Conservation (phyloP, 345 rosid genomes). For the Sisymbrium irio region DNA sequence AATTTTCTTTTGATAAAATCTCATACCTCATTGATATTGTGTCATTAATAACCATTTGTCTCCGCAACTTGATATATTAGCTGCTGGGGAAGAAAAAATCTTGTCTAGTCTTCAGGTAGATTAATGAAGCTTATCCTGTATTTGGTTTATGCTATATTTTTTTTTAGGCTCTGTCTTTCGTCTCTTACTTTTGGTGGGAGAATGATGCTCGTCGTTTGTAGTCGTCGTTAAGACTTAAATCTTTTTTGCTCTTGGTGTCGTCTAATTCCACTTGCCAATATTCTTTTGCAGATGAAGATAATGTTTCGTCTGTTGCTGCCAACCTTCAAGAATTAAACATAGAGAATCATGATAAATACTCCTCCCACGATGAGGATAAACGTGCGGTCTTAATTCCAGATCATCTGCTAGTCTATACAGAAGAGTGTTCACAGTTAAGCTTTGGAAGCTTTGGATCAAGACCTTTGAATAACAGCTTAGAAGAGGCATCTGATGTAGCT, state of each 20-base stretch:
- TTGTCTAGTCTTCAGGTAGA: no score
- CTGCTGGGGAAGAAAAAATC: no score
- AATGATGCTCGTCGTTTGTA: no score
- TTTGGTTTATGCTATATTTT: no score
- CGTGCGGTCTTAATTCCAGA: conserved; percentile 83
- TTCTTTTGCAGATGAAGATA: conserved; percentile 55
- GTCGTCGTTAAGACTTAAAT: no score
- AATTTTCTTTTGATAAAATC: conserved; percentile 37
- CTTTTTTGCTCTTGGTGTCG: not conserved
- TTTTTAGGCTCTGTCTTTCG: no score
- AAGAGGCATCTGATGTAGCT: conserved; percentile 51
- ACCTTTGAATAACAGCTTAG: conserved; percentile 53
- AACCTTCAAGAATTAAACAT: conserved; percentile 59
- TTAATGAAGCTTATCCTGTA: no score
- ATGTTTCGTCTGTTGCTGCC: conserved; percentile 44
- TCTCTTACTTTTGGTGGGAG: no score
- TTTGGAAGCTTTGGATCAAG: conserved; percentile 79
- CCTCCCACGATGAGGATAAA: conserved; percentile 49
- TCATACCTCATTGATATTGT: no score
- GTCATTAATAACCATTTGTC: no score
- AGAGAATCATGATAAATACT: conserved; percentile 48
- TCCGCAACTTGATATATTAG: no score
- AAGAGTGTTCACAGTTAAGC: conserved; percentile 83
- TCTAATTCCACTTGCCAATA: no score
- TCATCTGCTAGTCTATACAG: conserved; percentile 76